Base-by-base conservation (phyloP, 257 asterid genomes). In the Gynochthodes officinalis region DNA sequence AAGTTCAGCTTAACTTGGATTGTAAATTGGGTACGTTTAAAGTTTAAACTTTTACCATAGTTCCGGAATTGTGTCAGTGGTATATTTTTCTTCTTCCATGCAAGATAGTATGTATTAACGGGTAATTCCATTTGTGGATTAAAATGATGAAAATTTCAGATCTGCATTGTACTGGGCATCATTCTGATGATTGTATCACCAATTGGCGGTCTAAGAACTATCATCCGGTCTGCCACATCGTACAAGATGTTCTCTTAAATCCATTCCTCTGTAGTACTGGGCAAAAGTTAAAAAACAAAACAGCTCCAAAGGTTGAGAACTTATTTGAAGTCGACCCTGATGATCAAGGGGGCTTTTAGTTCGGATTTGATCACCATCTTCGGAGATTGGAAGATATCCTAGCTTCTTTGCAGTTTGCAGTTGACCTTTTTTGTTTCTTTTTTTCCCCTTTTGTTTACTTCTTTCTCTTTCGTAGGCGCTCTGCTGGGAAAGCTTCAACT, bases 1-100 rank as follows among this genome's bases (percentile, higher is more conserved):
- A 78, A 58, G 30, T 78, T 62, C 52, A 52, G 83, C 59, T 15
- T 75, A 14, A 75, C 86, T 68, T 82, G 86, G 86, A 57, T n/a
- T 10, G 32, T 40, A 33, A 81, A 81, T 64, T 75, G 82, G 82
- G 85, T 81, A 71, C 5, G 82, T 72, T 43, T 14, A 16, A 43
- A n/a, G 4, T 16, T 58, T 46, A 5, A 18, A 33, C 16, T 40
- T 33, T 5, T 16, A 33, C 21, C 49, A 32, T 10, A 25, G 46
- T 10, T 23, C 11, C n/a, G n/a, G n/a, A n/a, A n/a, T n/a, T n/a
- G n/a, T n/a, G n/a, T n/a, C n/a, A n/a, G n/a, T n/a, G n/a, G n/a
- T n/a, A n/a, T n/a, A n/a, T n/a, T n/a, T n/a, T n/a, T n/a, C n/a
- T n/a, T n/a, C n/a, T n/a, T n/a, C n/a, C n/a, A n/a, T n/a, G n/a